Base-by-base conservation (phyloP, 1,284 basidiomycete genomes). In the Neonothopanus nambi region DNA sequence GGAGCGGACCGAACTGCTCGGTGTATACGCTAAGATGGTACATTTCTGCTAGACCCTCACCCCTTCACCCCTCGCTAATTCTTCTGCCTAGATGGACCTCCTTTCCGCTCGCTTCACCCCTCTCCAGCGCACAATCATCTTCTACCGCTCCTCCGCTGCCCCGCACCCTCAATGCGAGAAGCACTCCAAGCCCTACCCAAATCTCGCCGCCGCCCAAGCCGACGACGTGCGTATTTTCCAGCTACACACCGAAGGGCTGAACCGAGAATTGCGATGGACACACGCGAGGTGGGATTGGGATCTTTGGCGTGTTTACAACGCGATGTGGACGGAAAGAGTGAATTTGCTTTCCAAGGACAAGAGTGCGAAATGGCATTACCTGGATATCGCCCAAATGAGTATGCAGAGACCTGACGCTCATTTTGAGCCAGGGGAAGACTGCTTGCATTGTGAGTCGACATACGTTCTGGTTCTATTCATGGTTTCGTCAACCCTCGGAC, bases 361-460 rank as follows among this genome's bases (percentile, higher is more conserved):
- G 23, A 17, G n/a, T 23, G 45, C 45, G n/a, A 41, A 48, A 20
- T 54, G 52, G 52, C 40, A 54, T 40, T 54, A 48, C 17, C 43
- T 54, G 9, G 52, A 48, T 30, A 35, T 54, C n/a, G 47, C 41
- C 44, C 38, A 54, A n/a, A 26, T 54, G 38, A 26, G 38, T 35
- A 41, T 54, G 30, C 52, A 54, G 35, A 37, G 52, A 26, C 52
- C 52, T 20, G 52, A 54, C 17, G 52, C 52, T 33, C 52, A 54
- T 20, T 23, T 33, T 13, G 30, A 54, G 13, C 52, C 52, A 21
- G 52, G 52, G 17, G 30, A 54, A 30, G 52, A 54, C 36, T 54
- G 52, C 26, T 42, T 54, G 41, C 52, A 54, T 48, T 48, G 52
- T 54, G 30, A 48, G 52, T 44, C n/a, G n/a, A 28, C 5, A 28